These are phyloP conservation scores for Mycena citricolor DNA, from an alignment of 1,284 basidiomycete species.

Conservation along the genomic window DNA sequence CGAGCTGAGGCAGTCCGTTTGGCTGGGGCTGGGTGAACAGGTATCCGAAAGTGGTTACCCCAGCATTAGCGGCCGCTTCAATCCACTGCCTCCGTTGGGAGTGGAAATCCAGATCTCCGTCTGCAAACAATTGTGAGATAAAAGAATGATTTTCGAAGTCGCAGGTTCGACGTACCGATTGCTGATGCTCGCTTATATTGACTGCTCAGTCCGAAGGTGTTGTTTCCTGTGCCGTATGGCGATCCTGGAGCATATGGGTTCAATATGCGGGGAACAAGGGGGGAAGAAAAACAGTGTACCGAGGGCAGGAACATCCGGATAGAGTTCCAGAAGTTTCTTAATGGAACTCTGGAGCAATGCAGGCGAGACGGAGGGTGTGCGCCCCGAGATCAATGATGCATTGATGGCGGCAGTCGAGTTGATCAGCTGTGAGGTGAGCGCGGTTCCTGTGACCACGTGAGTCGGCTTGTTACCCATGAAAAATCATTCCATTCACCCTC, in stretches of 20 bases:
- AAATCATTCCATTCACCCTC: slow-evolving; percentile 36
- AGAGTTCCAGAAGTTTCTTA: slow-evolving; percentile 39
- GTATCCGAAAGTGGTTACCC: slow-evolving; percentile 47
- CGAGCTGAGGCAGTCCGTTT: slow-evolving; percentile 13
- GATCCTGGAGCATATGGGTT: slow-evolving; percentile 30
- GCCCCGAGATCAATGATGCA: slow-evolving; percentile 29
- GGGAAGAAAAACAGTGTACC: slow-evolving; percentile 20
- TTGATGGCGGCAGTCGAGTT: slow-evolving; percentile 32
- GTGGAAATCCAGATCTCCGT: slow-evolving; percentile 42
- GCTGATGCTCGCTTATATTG: slow-evolving; percentile 46
- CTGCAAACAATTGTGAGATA: slow-evolving; percentile 23
- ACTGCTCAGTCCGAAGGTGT: slow-evolving; percentile 46
- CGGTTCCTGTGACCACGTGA: slow-evolving; percentile 33
- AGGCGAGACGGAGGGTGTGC: slow-evolving; percentile 13
- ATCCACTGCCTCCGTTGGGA: slow-evolving; percentile 42
- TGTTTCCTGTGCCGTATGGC: slow-evolving; percentile 50
- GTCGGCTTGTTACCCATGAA: slow-evolving; percentile 35
- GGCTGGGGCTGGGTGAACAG: slow-evolving; percentile 44
- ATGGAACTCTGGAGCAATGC: slow-evolving; percentile 27
- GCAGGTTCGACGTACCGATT: slow-evolving; percentile 31
- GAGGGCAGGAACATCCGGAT: slow-evolving; percentile 46
- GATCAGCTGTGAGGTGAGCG: slow-evolving; percentile 34
- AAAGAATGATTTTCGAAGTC: slow-evolving; percentile 15
- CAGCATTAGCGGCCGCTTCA: slow-evolving; percentile 36
- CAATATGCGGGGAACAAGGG: not conserved